Evolutionary conservation across 176 grass and related monocot species (phyloP).

Genomic region (sorghum (Sorghum bicolor)): Sorghum_bicolor_NCBIv3 NC_012872.2:64681501-64682000

Average conservation of each 20-base stretch:
- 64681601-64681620: constrained; percentile 36
- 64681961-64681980: no score
- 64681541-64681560: constrained; percentile 40
- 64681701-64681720: not conserved
- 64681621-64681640: constrained; percentile 32
- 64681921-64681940: no score
- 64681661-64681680: not conserved
- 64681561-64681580: not conserved
- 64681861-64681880: not conserved
- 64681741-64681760: not conserved
- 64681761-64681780: not conserved
- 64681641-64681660: not conserved
- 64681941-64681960: no score
- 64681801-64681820: no score
- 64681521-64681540: constrained; percentile 43
- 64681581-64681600: constrained; percentile 29
- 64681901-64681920: not conserved
- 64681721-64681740: not conserved
- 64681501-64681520: constrained; percentile 17
- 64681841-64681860: no score
- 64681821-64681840: not conserved
- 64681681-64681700: not conserved
- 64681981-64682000: no score
- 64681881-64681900: not conserved
- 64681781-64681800: no score